Evolutionary conservation across 2,329 filamentous ascomycete genomes (phyloP).

Genomic region (Talaromyces piceae): DNA sequence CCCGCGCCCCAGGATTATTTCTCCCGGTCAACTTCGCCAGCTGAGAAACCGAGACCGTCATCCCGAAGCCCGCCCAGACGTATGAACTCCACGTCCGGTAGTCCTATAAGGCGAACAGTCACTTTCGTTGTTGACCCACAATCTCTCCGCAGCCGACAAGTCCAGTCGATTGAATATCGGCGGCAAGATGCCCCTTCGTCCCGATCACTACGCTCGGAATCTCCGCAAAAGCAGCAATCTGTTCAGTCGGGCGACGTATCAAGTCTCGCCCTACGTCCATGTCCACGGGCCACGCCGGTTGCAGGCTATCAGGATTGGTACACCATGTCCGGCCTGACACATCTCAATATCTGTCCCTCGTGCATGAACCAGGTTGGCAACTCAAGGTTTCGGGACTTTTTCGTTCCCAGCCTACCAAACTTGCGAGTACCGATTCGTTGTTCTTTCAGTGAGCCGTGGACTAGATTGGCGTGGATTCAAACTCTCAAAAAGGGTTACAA

Average conservation of each 20-base stretch:
- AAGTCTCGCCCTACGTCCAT: conserved; percentile 51
- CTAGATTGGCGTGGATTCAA: conserved; percentile 75
- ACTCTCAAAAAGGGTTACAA: conserved; percentile 62
- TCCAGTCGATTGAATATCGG: neutral
- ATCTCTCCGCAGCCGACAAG: neutral
- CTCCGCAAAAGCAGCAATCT: conserved; percentile 12
- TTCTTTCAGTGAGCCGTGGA: conserved; percentile 76
- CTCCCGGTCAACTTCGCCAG: neutral
- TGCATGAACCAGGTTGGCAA: conserved; percentile 68
- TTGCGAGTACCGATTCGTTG: conserved; percentile 58
- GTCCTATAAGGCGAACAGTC: conserved; percentile 2
- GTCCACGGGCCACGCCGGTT: conserved; percentile 57
- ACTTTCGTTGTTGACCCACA: conserved; percentile 8
- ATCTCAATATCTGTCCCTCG: conserved; percentile 73
- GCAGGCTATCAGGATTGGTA: conserved; percentile 70
- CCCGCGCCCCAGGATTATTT: neutral
- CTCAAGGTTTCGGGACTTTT: conserved; percentile 60
- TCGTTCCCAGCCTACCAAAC: conserved; percentile 55
- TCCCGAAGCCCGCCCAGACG: neutral
- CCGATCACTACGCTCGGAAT: conserved; percentile 5
- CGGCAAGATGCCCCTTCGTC: neutral
- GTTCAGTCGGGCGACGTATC: neutral
- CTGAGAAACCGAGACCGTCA: neutral
- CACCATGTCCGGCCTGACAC: conserved; percentile 61
- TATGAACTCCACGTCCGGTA: neutral